Percentiles rank a stretch among this genome's conserved stretches.
Evolutionary conservation across 1,284 basidiomycete species (phyloP).

Genomic region (Ceratobasidium sp.): DNA sequence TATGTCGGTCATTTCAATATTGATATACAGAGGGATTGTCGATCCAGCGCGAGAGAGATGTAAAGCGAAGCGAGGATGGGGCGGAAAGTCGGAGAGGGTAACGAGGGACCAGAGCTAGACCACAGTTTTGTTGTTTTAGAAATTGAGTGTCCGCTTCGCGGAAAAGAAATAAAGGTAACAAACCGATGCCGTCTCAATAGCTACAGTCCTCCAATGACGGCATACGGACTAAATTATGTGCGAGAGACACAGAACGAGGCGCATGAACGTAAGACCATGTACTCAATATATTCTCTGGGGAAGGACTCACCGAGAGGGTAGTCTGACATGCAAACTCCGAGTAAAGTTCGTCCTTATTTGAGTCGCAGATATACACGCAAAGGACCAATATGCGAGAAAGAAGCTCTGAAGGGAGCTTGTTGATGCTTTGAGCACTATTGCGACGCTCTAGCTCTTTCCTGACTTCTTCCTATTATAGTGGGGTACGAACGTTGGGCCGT

Average conservation of each 20-base stretch:
- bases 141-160: not conserved
- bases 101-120: constrained; percentile 27
- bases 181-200: not conserved
- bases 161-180: not conserved
- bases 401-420: constrained; percentile 23
- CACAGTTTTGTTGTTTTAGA: not conserved
- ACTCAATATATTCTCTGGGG: no score
- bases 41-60: not conserved
- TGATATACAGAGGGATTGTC: not conserved
- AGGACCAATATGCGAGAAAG: not conserved
- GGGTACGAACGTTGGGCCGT: no score
- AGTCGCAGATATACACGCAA: not conserved
- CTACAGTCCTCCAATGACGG: constrained; percentile 17
- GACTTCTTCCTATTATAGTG: not conserved
- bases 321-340: not conserved
- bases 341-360: not conserved
- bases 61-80: not conserved
- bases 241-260: not conserved
- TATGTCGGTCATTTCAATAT: not conserved
- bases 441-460: not conserved
- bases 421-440: not conserved
- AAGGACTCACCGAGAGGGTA: not conserved
- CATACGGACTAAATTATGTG: not conserved
- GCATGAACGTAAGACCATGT: not conserved
- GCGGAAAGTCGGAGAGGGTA: not conserved